Base-by-base conservation (phyloP, 1,139 yeast species). In the Maudiozyma humilis region DNA sequence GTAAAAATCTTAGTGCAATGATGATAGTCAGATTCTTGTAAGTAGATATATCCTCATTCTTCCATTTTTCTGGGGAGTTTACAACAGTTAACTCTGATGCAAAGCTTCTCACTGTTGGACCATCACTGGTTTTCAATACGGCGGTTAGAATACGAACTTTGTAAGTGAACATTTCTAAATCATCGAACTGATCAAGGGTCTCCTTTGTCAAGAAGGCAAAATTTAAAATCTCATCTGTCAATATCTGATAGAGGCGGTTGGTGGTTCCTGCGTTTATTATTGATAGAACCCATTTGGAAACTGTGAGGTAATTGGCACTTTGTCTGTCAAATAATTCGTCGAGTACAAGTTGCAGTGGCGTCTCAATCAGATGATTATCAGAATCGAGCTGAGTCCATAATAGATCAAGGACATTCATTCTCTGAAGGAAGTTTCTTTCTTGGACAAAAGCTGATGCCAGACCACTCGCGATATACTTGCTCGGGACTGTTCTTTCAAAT, bases 331-430 rank as follows among this genome's bases (percentile, higher is more conserved):
- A 57, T 17, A 84, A 57, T 41, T 77, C 83, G 56, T 87, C 95
- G 16, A 86, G 58, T 12, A 86, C 65, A 4, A 86, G 57, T 48
- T 80, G 78, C n/a, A 87, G 62, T 0, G 95, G 91, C 46, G 82
- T 69, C 12, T 72, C 67, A 18, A 87, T 63, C 7, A 88, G 65
- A 0, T 64, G 53, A 13, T 65, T 60, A 36, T 58, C 57, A 10
- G 71, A 72, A 47, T 64, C 69, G 1, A 83, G 70, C 51, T 80
- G 84, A 3, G 67, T 67, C 89, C 91, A 82, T 15, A 82, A 57
- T 3, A 73, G 67, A 41, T 72, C 71, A 46, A 82, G 70, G 0
- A 80, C 78, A 18, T 64, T 60, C 1, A 78, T 58, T 49, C 76
- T 65, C 12, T 67, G 64, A 23, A 55, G 48, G 39, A 66, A 59